Base-by-base conservation (phyloP, 805 yeast species). In the Wickerhamomyces strasburgensis region DNA sequence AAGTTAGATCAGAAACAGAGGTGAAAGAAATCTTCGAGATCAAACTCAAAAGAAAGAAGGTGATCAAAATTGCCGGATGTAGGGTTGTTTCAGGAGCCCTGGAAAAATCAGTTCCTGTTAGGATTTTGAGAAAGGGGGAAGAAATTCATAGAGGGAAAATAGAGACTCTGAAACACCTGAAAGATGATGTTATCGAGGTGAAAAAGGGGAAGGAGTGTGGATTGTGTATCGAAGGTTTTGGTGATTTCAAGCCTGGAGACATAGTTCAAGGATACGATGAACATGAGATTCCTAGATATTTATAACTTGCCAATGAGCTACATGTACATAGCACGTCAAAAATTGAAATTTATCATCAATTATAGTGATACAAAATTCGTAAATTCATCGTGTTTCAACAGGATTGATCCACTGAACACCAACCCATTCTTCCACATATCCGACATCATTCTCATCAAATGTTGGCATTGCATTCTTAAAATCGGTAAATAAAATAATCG, bases 141-240 rank as follows among this genome's bases (percentile, higher is more conserved):
- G 68, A 68, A 14, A 57, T 75, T 5, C 68, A 59, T 61, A 48
- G 75, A 61, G 96, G 95, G 2, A 62, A 64, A 9, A 56, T 93
- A 6, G 73, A 80, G 3, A 78, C 90, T 6, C 69, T 93, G 58
- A 88, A 85, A 61, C 85, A 84, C 43, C 79, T 78, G 35, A 87
- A 86, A 57, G 89, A 85, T 31, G 94, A 85, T 47, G 84, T 81
- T 5, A 47, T 62, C 2, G 90, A 83, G 51, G 85, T 84, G 7
- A 75, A 75, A 40, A 89, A 85, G 61, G 97, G 96, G 19, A 73
- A 73, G 19, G 98, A 93, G 49, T 93, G 97, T 67, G 98, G 98
- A 36, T 56, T 90, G 17, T 65, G 86, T 0, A 78, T 93, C 46
- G 75, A 69, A 2, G 62, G 64, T 29, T 87, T 87, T 80, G 76